A percentile compares a stretch with the other conserved stretches of the same genome.
phyloP scores from a whole-genome alignment of 73 alveolate species.

The Blepharisma stoltei region DNA sequence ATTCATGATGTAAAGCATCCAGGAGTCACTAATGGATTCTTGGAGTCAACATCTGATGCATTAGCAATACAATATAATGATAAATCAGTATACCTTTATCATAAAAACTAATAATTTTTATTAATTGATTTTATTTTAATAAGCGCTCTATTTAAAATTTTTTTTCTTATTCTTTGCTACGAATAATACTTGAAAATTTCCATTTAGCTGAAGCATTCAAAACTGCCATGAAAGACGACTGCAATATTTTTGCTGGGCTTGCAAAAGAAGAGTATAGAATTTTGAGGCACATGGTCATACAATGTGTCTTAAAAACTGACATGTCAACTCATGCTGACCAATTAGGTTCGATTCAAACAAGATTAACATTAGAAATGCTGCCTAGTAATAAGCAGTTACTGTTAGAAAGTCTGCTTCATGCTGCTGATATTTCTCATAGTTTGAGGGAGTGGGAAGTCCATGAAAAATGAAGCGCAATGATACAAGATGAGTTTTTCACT shows the following conservation, averaged over 20 bases:
- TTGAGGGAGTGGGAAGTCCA: background rate
- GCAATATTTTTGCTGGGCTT: constrained; percentile 35
- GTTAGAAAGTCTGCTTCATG: background rate
- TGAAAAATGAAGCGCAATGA: background rate
- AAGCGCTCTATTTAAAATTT: too few relatives aligned
- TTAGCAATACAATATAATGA: constrained; percentile 84
- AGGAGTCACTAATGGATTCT: constrained; percentile 69
- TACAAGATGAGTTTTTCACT: constrained; percentile 22
- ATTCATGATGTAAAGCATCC: constrained; percentile 84
- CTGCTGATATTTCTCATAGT: constrained; percentile 33
- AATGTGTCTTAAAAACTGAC: constrained; percentile 63
- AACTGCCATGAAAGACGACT: constrained; percentile 43
- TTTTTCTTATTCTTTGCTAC: too few relatives aligned
- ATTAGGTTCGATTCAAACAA: too few relatives aligned
- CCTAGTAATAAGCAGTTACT: too few relatives aligned
- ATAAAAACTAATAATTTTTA: too few relatives aligned
- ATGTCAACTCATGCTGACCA: constrained; percentile 11
- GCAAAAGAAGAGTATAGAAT: constrained; percentile 47
- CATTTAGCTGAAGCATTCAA: constrained; percentile 84
- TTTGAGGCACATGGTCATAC: constrained; percentile 60
- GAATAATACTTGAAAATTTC: constrained; percentile 78
- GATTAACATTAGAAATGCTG: too few relatives aligned
- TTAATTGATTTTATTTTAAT: too few relatives aligned
- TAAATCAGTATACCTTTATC: constrained; percentile 76
- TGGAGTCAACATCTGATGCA: constrained; percentile 55